These are phyloP conservation scores for Apophysomyces elegans DNA, from an alignment of 371 early-diverging fungal genomes.

Conservation along the genomic window DNA sequence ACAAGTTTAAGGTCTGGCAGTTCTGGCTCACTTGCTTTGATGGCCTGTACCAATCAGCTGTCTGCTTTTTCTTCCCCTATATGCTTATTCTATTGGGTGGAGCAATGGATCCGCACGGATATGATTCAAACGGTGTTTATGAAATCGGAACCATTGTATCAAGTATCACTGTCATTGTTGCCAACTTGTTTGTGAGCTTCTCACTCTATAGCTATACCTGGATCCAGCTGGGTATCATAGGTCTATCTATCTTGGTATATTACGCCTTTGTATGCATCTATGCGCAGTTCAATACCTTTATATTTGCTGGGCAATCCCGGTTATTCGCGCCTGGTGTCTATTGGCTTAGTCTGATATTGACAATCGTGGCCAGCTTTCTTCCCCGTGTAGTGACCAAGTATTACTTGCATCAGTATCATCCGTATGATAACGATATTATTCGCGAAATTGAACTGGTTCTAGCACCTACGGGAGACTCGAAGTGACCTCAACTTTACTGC, in stretches of 20 bases:
- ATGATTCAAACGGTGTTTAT: conserved; percentile 64
- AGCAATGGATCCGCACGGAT: conserved; percentile 55
- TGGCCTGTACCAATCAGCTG: conserved; percentile 87
- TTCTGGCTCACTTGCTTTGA: conserved; percentile 87
- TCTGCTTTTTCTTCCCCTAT: conserved; percentile 81
- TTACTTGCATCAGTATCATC: conserved; percentile 51
- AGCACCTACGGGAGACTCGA: not conserved
- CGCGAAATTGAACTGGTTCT: conserved; percentile 57
- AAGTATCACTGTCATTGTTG: conserved; percentile 72
- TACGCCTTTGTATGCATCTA: conserved; percentile 57
- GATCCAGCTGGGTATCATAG: conserved; percentile 63
- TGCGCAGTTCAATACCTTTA: conserved; percentile 44
- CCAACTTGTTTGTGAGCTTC: conserved; percentile 82
- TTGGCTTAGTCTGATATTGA: conserved; percentile 56
- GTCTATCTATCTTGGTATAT: conserved; percentile 55
- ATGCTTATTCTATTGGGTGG: conserved; percentile 53
- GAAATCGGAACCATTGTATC: conserved; percentile 84
- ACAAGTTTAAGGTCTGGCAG: conserved; percentile 80
- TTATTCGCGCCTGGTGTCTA: conserved; percentile 56
- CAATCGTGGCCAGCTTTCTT: conserved; percentile 48
- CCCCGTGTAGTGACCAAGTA: conserved; percentile 57
- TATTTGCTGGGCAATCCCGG: conserved; percentile 49
- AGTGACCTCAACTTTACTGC: not conserved
- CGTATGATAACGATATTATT: conserved; percentile 69
- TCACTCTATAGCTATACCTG: conserved; percentile 83